phyloP scores from a whole-genome alignment of 768 basidiomycete genomes.

The Boletus insuetus region DNA sequence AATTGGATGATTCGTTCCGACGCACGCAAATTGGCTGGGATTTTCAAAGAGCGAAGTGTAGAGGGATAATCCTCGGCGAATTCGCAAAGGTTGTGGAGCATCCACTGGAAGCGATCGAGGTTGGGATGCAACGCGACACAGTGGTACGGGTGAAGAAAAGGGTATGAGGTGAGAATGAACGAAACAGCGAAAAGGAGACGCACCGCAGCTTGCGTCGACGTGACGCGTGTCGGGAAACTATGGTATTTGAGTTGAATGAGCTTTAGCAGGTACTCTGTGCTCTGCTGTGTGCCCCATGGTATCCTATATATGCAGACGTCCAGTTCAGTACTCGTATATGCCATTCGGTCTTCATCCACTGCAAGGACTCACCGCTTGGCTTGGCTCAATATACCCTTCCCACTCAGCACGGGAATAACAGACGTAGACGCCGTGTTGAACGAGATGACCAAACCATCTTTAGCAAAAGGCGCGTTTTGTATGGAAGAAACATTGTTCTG shows the following conservation, averaged over 20 bases:
- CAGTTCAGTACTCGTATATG: background rate
- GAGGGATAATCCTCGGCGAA: conserved; percentile 74
- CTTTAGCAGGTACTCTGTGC: conserved; percentile 89
- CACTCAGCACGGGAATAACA: conserved; percentile 81
- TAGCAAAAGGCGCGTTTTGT: conserved; percentile 36
- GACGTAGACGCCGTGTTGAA: conserved; percentile 92
- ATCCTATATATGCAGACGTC: conserved; percentile 54
- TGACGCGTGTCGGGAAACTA: conserved; percentile 84
- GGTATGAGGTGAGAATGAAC: background rate
- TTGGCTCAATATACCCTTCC: conserved; percentile 79
- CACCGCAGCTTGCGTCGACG: conserved; percentile 73
- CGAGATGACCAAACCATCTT: conserved; percentile 84
- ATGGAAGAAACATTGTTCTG: conserved; percentile 56
- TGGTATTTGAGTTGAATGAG: conserved; percentile 95
- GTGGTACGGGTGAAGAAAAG: background rate
- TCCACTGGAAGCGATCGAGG: conserved; percentile 61
- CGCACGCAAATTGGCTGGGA: conserved; percentile 61
- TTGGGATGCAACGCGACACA: background rate
- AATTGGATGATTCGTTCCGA: conserved; percentile 82
- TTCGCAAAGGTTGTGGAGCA: conserved; percentile 84
- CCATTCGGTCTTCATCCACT: background rate
- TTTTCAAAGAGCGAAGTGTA: conserved; percentile 62
- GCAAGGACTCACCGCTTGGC: conserved; percentile 70
- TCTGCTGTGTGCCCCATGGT: conserved; percentile 90
- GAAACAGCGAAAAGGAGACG: conserved; percentile 19